Conservation (phyloP, 2,329 filamentous ascomycete genomes). For the Tothia fuscella region DNA sequence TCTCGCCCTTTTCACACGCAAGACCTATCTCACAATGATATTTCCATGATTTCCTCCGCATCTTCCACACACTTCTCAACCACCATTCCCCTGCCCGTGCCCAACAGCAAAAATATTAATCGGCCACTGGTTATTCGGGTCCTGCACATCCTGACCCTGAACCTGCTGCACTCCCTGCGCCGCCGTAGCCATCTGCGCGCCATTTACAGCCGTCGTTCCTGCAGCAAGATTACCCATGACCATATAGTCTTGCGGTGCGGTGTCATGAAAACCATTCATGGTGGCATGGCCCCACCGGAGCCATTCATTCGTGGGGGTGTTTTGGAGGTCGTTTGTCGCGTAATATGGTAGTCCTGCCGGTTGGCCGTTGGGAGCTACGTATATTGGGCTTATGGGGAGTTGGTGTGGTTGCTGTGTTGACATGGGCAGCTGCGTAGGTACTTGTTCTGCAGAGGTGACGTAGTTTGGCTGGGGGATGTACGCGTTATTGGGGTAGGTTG, state of each 20-base stretch:
- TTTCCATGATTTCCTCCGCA: too few relatives aligned
- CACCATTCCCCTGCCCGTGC: neutral
- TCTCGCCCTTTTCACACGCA: too few relatives aligned
- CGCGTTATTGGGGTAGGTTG: too few relatives aligned
- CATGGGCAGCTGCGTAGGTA: neutral
- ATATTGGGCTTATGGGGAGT: neutral
- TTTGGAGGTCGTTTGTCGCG: neutral
- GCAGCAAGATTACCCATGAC: neutral
- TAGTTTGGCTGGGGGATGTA: neutral
- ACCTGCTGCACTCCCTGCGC: neutral
- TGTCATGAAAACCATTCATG: neutral
- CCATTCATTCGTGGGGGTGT: slow-evolving; percentile 6
- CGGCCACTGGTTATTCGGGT: slow-evolving; percentile 1
- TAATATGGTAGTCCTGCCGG: too few relatives aligned
- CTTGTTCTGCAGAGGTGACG: neutral
- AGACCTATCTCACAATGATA: too few relatives aligned
- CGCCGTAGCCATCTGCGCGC: neutral
- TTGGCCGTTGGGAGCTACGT: neutral
- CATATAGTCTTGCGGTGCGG: slow-evolving; percentile 4
- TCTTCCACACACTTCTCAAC: too few relatives aligned
- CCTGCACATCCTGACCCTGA: neutral
- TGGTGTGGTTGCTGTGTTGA: neutral
- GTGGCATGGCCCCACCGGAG: slow-evolving; percentile 7
- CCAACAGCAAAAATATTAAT: too few relatives aligned
- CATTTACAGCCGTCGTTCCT: too few relatives aligned